Evolutionary conservation across 2,329 filamentous ascomycete species (phyloP), one percentile per base, ranked within the genome.

Genomic region (Neofusicoccum kwambonambiense): DNA sequence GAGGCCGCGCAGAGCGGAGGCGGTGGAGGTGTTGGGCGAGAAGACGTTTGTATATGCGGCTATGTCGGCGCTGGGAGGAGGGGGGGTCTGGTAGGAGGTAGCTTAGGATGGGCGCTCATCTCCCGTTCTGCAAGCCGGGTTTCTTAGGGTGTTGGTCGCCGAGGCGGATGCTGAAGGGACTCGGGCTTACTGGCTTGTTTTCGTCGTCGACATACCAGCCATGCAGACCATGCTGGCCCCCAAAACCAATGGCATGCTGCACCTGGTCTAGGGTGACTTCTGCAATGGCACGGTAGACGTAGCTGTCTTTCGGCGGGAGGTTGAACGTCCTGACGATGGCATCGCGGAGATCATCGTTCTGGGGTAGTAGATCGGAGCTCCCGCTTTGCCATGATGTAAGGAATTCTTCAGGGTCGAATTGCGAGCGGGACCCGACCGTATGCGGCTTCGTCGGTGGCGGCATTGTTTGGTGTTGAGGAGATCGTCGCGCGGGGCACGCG

Each of bases 1-100:
- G 70, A 91, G 84, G 56, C 83, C 84, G 67, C 82, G 89, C 13
- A 92, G 81, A 11, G 89, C 84, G 65, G 88, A 86, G 4, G 82
- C 70, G 2, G 88, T 89, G 12, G 81, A 80, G 3, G 87, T 87
- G 1, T 82, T 78, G 1, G 89, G 83, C 37, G 80, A 80, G 80
- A 92, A 92, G 71, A 93, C 82, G 54, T 84, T 80, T 42, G 86
- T 83, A 79, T 93, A 92, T 17, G 89, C 85, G 49, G 84, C 81
- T 64, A 89, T 83, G 70, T 92, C 90, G 62, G 82, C 69, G 50
- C 76, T 76, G 1, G 84, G 79, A 6, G 87, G 87, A 6, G 84
- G 78, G n/a, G 61, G 50, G 11, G 47, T 44, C 61, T 63, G 12
- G 7, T 68, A 66, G 64, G 72, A 73, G 69, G 17, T 41, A 35